Percentiles rank a stretch among this genome's conserved stretches.
Conservation (phyloP, 768 basidiomycete species). For the Crepidotus variabilis region DNA sequence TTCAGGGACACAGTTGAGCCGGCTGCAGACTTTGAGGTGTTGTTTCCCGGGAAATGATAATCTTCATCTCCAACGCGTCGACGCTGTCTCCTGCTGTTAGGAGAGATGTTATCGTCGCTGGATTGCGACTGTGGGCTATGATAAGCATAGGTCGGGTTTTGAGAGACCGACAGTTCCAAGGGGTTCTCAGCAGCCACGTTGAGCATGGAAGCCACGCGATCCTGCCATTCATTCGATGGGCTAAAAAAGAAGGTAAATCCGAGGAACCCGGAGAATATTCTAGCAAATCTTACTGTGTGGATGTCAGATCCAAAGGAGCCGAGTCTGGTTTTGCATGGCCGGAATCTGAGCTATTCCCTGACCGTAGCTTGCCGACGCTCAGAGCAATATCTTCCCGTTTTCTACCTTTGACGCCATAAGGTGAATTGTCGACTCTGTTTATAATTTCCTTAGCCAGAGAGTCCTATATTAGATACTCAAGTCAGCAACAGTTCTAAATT, state of each 20-base stretch:
- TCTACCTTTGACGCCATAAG: conserved; percentile 74
- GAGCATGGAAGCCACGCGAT: conserved; percentile 49
- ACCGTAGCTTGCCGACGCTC: conserved; percentile 15
- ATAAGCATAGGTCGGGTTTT: not conserved
- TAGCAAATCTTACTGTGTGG: conserved; percentile 55
- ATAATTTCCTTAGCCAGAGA: conserved; percentile 78
- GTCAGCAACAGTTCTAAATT: conserved; percentile 1
- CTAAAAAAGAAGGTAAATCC: conserved; percentile 27
- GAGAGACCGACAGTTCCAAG: not conserved
- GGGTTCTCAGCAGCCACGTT: conserved; percentile 18
- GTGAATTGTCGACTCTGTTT: conserved; percentile 73
- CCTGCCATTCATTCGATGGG: conserved; percentile 85
- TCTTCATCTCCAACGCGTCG: conserved; percentile 42
- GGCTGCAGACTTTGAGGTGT: conserved; percentile 17
- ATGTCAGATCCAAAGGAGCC: conserved; percentile 38
- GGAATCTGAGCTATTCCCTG: conserved; percentile 14
- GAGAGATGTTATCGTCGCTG: conserved; percentile 28
- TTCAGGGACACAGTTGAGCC: conserved; percentile 20
- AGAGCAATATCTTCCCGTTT: conserved; percentile 29
- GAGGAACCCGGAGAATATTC: not conserved
- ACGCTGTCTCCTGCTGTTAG: conserved; percentile 40
- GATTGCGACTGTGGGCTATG: conserved; percentile 18
- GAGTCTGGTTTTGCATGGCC: conserved; percentile 21
- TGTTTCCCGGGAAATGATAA: conserved; percentile 13
- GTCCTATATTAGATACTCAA: conserved; percentile 43